Conservation (phyloP, 2,329 filamentous ascomycete species). For the Aspergillus sp. region DNA sequence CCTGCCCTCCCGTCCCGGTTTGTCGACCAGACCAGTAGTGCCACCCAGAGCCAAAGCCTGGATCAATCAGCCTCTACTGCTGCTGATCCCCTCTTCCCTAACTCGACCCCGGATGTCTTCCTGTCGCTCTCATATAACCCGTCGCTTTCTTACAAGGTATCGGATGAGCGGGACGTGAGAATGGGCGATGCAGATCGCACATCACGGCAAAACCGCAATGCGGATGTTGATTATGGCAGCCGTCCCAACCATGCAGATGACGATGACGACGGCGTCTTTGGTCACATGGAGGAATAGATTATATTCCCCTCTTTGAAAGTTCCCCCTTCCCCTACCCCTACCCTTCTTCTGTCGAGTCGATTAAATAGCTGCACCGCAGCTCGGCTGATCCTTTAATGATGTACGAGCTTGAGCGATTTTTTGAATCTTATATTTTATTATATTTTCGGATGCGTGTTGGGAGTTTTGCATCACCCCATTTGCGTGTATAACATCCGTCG, state of each 20-base stretch:
- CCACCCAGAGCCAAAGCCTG: conserved; percentile 53
- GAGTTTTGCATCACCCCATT: conserved; percentile 17
- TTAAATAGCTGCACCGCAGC: conserved; percentile 12
- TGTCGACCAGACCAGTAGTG: conserved; percentile 58
- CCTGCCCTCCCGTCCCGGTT: conserved; percentile 81
- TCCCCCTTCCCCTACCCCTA: conserved; percentile 1
- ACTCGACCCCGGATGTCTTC: conserved; percentile 36
- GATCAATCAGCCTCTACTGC: conserved; percentile 40
- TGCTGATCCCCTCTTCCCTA: conserved; percentile 26
- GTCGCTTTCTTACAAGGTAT: conserved; percentile 44
- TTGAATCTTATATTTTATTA: conserved; percentile 20
- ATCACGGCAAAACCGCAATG: conserved; percentile 29
- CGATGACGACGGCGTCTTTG: conserved; percentile 93
- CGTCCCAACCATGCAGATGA: conserved; percentile 65
- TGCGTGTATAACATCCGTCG: conserved; percentile 14
- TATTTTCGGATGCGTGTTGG: conserved; percentile 9
- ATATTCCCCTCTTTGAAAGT: conserved; percentile 3
- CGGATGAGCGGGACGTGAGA: conserved; percentile 58
- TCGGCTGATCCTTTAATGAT: conserved; percentile 27
- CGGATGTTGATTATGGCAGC: conserved; percentile 31
- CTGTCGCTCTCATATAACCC: conserved; percentile 40
- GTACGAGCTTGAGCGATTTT: conserved; percentile 35
- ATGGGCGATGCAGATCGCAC: conserved; percentile 58
- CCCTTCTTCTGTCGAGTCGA: conserved; percentile 1
- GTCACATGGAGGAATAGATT: conserved; percentile 81